phyloP scores from a whole-genome alignment of 441 rosid genomes.

The Corymbia calophylla region DNA sequence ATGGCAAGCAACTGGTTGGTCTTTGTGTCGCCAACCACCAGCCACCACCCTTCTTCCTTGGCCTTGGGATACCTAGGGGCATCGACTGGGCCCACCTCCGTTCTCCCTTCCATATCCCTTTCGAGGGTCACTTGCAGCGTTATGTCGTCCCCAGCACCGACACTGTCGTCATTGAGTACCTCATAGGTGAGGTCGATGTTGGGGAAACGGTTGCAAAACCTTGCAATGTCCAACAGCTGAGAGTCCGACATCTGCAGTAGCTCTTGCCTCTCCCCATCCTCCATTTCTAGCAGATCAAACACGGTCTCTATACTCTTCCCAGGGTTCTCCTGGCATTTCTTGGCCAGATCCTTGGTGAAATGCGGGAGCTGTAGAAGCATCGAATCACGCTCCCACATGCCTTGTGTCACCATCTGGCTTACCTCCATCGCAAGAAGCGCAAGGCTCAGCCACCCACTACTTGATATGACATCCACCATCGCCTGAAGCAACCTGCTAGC shows the following conservation, averaged over 20 bases:
- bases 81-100: constrained; percentile 81
- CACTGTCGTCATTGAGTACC: constrained; percentile 46
- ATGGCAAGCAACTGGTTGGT: constrained; percentile 81
- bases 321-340: constrained; percentile 81
- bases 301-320: constrained; percentile 73
- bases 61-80: constrained; percentile 69
- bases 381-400: constrained; percentile 97
- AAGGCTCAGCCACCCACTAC: constrained; percentile 87
- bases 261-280: constrained; percentile 73
- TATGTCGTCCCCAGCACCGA: constrained; percentile 56
- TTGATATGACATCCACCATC: constrained; percentile 87
- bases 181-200: constrained; percentile 74
- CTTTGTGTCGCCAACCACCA: constrained; percentile 80
- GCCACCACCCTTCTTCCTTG: constrained; percentile 99
- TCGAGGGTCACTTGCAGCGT: constrained; percentile 66
- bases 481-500: constrained; percentile 82
- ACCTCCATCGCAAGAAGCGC: constrained; percentile 96
- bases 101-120: constrained; percentile 74
- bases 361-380: constrained; percentile 95
- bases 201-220: constrained; percentile 84
- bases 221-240: constrained; percentile 72
- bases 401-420: constrained; percentile 97
- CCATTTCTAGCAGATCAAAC: constrained; percentile 94
- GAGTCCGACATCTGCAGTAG: constrained; percentile 66
- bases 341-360: constrained; percentile 77